Evolutionary conservation across 495 filamentous ascomycete species (phyloP).

Genomic region (Trichoderma parareesei): DNA sequence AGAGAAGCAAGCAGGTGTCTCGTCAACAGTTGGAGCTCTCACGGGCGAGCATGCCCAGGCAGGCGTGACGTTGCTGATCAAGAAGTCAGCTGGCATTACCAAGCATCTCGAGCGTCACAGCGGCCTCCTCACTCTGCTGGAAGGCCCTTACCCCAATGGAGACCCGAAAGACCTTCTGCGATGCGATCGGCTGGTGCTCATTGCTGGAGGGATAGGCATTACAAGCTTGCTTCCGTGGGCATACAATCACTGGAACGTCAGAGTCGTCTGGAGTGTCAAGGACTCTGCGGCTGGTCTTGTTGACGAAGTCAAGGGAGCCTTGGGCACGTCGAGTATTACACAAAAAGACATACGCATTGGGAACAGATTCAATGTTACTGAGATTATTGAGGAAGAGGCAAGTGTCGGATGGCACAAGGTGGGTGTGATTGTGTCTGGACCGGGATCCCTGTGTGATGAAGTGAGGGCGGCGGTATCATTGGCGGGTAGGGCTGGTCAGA

Average conservation of each 20-base stretch:
- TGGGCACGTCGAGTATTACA: conserved; percentile 13
- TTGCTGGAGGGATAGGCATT: conserved; percentile 38
- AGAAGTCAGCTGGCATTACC: conserved; percentile 24
- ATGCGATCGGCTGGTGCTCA: conserved; percentile 31
- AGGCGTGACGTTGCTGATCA: conserved; percentile 26
- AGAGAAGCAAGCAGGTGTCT: background rate
- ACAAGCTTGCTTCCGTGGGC: conserved; percentile 27
- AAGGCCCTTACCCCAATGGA: conserved; percentile 24
- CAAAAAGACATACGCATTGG: conserved; percentile 28
- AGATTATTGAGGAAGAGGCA: conserved; percentile 23
- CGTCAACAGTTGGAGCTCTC: background rate
- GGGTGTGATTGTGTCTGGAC: conserved; percentile 33
- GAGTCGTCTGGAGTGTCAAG: conserved; percentile 30
- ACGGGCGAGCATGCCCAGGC: background rate
- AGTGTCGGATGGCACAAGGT: conserved; percentile 22
- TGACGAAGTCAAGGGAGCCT: conserved; percentile 18
- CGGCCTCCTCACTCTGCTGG: conserved; percentile 22
- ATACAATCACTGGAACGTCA: conserved; percentile 27
- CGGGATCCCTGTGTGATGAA: conserved; percentile 22
- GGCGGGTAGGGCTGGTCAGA: conserved; percentile 9
- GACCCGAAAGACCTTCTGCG: conserved; percentile 10
- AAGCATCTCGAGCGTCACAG: conserved; percentile 15
- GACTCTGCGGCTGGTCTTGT: conserved; percentile 17
- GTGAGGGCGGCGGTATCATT: conserved; percentile 17
- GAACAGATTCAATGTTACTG: conserved; percentile 21